Evolutionary conservation across 108 stramenopile species (phyloP), one percentile per base, ranked within the genome.

Genomic region (Cyclotella kingstonii): DNA sequence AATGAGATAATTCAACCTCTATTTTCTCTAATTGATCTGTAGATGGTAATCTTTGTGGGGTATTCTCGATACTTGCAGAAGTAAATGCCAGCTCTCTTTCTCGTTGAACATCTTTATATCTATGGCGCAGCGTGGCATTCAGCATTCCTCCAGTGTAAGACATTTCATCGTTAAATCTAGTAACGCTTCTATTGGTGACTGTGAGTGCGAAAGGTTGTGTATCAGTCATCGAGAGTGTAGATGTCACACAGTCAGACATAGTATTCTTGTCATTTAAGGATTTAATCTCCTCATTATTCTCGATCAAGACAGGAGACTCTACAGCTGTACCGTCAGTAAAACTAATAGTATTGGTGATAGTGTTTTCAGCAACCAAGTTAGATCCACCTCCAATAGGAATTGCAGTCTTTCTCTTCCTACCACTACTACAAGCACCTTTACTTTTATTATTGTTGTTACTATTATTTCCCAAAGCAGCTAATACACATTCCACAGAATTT

Each of bases 111-210:
- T 87, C 71, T 34, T 77, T 80, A 46, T 93, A 90, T 15, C 79
- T 57, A 48, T 86, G 53, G 15, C 83, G 63, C 29, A 93, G 52
- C 15, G 79, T 63, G 8, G 86, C 84, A 63, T 93, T 93, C 45
- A 93, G 48, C 51, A 80, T 80, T 22, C 81, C 79, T 42, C 73
- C 69, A 31, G 44, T 21, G 52, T 49, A 22, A 5, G 34, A 40
- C 12, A 7, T 40, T 12, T 44, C 17, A 21, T 74, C 26, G 30
- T 17, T 10, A 43, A 21, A 17, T 26, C 33, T 17, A 4, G n/a
- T n/a, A n/a, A n/a, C n/a, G n/a, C 51, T 36, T 10, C 79, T 17
- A 9, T 28, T 54, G 45, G 30, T 22, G n/a, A 39, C 12, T 66
- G 29, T 9, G 14, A 30, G 55, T 33, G 26, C 31, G 19, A 3